Evolutionary conservation across 2,329 filamentous ascomycete genomes (phyloP), one percentile per base, ranked within the genome.

Genomic region (Phialocephala sp.): DNA sequence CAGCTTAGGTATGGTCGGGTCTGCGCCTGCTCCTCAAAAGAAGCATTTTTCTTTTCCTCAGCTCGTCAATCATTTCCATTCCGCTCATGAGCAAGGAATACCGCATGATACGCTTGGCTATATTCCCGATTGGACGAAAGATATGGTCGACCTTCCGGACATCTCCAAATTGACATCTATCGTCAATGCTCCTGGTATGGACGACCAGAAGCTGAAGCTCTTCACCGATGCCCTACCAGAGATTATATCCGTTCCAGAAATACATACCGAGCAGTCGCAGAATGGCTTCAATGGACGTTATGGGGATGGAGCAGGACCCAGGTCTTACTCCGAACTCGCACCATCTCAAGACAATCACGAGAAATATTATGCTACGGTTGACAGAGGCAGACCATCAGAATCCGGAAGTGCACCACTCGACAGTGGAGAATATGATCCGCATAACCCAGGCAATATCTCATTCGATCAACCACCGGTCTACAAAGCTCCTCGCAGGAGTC

Each of bases 131-230:
- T 89, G 87, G 87, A 84, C 83, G 66, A 80, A 80, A 43, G 82
- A 88, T 65, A 88, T 89, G 85, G 82, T 90, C 60, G 82, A 85
- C 68, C 77, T 89, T 52, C 87, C 87, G 1, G 82, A 85, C 68
- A 77, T 79, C 36, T 77, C 80, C 22, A 76, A 81, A 62, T 80
- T 88, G 50, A 77, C 76, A 24, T 79, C 80, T 27, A 76, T 88
- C 27, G 77, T 83, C 20, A 79, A 81, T 64, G 80, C 82, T 39
- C 81, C 80, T 9, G 85, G 85, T 14, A 87, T 88, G 81, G 82
- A 87, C 71, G 82, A 84, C 47, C 76, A 81, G 55, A 88, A 87
- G 73, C 76, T 86, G 12, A 78, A 78, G 41, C 77, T 85, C 47
- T 80, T 87, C 65, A 79, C 80, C 11, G 82, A 81, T 56, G 82